Evolutionary conservation across 2,329 filamentous ascomycete genomes (phyloP).

Genomic region (Saccharata proteae): DNA sequence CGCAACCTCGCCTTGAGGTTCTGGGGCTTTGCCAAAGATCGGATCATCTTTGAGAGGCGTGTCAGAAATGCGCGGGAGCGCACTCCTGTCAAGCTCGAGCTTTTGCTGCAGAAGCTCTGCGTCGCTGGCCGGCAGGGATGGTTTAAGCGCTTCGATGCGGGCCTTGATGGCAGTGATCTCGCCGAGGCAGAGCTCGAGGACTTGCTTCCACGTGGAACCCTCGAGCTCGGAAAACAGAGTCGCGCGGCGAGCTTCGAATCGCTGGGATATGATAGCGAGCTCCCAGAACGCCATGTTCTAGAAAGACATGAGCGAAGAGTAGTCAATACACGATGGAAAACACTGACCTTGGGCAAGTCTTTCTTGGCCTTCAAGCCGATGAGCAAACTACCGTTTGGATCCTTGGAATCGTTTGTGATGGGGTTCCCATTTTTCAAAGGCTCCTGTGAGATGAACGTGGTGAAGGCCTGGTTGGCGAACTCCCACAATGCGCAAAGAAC

Average conservation of each 20-base stretch:
- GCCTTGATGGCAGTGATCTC: slow-evolving; percentile 55
- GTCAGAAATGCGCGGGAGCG: slow-evolving; percentile 37
- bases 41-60: slow-evolving; percentile 34
- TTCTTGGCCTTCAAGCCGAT: slow-evolving; percentile 78
- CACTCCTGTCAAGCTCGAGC: background rate
- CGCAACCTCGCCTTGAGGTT: slow-evolving; percentile 23
- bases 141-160: slow-evolving; percentile 45
- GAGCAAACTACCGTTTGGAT: slow-evolving; percentile 81
- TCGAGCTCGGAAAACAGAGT: slow-evolving; percentile 82
- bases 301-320: slow-evolving; percentile 7
- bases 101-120: slow-evolving; percentile 13
- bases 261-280: slow-evolving; percentile 63
- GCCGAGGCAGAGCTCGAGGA: slow-evolving; percentile 56
- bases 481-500: slow-evolving; percentile 66
- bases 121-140: slow-evolving; percentile 23
- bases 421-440: slow-evolving; percentile 72
- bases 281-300: slow-evolving; percentile 87
- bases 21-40: slow-evolving; percentile 32
- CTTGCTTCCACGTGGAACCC: slow-evolving; percentile 70
- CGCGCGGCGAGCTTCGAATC: slow-evolving; percentile 63
- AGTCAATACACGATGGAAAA: background rate
- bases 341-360: slow-evolving; percentile 53
- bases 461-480: slow-evolving; percentile 63
- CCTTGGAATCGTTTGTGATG: slow-evolving; percentile 72
- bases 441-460: slow-evolving; percentile 64